Evolutionary conservation across 2,329 filamentous ascomycete species (phyloP).

Genomic region (Myriosclerotinia curreyana): DNA sequence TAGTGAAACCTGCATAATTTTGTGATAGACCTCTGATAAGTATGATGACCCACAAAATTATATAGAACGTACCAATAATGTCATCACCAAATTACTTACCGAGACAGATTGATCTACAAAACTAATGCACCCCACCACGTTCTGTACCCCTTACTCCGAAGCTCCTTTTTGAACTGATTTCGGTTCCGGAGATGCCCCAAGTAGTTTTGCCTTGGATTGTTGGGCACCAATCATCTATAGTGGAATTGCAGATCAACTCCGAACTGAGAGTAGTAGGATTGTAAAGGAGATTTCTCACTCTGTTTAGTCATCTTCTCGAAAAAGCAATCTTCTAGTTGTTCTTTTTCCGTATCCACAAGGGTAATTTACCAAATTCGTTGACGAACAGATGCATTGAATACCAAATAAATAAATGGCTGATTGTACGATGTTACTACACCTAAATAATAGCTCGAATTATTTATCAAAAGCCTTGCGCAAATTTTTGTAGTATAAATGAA

Average conservation of each 20-base stretch:
- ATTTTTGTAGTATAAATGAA: background rate
- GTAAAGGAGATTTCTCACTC: background rate
- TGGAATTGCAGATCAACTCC: slow-evolving; percentile 1
- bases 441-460: background rate
- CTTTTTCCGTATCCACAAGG: background rate
- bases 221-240: background rate
- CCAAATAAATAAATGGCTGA: background rate
- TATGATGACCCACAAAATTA: slow-evolving; percentile 6
- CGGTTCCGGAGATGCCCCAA: background rate
- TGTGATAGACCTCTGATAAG: background rate
- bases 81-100: background rate
- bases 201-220: background rate
- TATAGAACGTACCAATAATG: background rate
- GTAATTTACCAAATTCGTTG: background rate
- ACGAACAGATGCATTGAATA: background rate
- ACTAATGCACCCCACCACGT: slow-evolving; percentile 14
- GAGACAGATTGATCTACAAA: slow-evolving; percentile 13
- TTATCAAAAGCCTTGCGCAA: background rate
- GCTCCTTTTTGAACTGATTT: slow-evolving; percentile 7
- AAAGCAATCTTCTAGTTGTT: background rate
- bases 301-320: too few relatives aligned
- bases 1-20: background rate
- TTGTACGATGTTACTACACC: slow-evolving; percentile 1
- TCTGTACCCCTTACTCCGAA: slow-evolving; percentile 6
- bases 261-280: background rate